Base-by-base conservation (phyloP, 306 rosid species). In the Lotus japonicus region DNA sequence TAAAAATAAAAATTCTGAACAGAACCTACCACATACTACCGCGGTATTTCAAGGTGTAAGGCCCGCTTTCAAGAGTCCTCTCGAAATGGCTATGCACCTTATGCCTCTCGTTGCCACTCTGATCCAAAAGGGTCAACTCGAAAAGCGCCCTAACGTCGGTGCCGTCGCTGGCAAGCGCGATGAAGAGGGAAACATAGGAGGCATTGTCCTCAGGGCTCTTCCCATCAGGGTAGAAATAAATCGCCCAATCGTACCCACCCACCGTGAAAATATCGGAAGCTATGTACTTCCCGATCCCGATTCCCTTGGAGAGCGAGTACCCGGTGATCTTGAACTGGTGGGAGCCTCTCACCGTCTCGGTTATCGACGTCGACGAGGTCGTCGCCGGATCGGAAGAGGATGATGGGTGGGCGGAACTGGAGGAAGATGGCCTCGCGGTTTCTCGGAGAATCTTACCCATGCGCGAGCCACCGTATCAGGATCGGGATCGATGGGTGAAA, bases 41-140 rank as follows among this genome's bases (percentile, higher is more conserved):
- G 5, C 97, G 92, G 78, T 85, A 91, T 73, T 91, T 91, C 13
- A 91, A 86, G 17, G 97, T 86, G 64, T 91, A 91, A 0, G 97
- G 97, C 11, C 97, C 97, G 11, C 96, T 85, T 15, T 91, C 96
- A 52, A 89, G 84, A 11, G 87, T 76, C 83, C 97, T 86, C 46
- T 89, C 97, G 64, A 91, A 91, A 77, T 91, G 97, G 79, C 85
- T 91, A 74, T 91, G 95, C 23, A 91, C 97, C 85, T 91, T 91
- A 28, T 91, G 97, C 78, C 91, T 86, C 86, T 75, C 96, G 48
- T 81, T 88, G 35, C 97, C 97, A 31, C 97, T 91, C 89, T 91
- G 97, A 68, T 91, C 97, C 87, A 91, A 68, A 68, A 91, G 96
- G 43, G 92, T 91, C 77, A 91, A 46, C 75, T 91, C 97, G 41